A percentile compares a stretch with the other conserved stretches of the same genome.
Conservation (phyloP, 2,329 filamentous ascomycete species). For the Podosphaera aphanis region DNA sequence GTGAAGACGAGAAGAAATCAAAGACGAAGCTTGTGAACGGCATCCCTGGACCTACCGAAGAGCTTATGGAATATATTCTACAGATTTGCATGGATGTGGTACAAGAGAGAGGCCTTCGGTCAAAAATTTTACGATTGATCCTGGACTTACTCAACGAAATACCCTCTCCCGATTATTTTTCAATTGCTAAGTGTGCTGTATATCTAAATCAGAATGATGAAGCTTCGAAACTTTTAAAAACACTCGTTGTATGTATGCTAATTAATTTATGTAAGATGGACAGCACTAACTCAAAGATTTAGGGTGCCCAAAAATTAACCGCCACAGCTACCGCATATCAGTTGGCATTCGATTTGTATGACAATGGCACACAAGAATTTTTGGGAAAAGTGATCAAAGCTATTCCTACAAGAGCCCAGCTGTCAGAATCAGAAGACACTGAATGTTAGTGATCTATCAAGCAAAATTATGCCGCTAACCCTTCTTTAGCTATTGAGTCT, state of each 20-base stretch:
- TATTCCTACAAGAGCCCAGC: slow-evolving; percentile 34
- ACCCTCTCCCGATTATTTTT: slow-evolving; percentile 84
- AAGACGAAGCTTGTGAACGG: slow-evolving; percentile 32
- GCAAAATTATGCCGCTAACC: slow-evolving; percentile 1
- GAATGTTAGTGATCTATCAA: slow-evolving; percentile 13
- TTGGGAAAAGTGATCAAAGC: slow-evolving; percentile 69
- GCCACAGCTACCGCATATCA: slow-evolving; percentile 81
- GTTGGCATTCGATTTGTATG: slow-evolving; percentile 92
- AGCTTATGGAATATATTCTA: slow-evolving; percentile 88
- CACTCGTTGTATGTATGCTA: slow-evolving; percentile 33
- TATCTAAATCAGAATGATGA: slow-evolving; percentile 83
- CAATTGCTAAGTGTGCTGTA: slow-evolving; percentile 92
- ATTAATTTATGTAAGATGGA: neutral
- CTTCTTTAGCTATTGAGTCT: slow-evolving; percentile 17
- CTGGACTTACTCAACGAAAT: slow-evolving; percentile 90
- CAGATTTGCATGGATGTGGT: slow-evolving; percentile 96
- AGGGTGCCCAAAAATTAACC: slow-evolving; percentile 38
- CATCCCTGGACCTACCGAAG: slow-evolving; percentile 45
- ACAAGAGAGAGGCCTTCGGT: slow-evolving; percentile 69
- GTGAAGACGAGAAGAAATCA: slow-evolving; percentile 54
- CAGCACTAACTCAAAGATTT: slow-evolving; percentile 19
- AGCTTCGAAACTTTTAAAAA: slow-evolving; percentile 64
- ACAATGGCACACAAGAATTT: slow-evolving; percentile 96
- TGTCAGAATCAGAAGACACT: slow-evolving; percentile 18
- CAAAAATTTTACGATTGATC: slow-evolving; percentile 69